Base-by-base conservation (phyloP, 2,329 filamentous ascomycete species). In the Alternaria metachromatica region DNA sequence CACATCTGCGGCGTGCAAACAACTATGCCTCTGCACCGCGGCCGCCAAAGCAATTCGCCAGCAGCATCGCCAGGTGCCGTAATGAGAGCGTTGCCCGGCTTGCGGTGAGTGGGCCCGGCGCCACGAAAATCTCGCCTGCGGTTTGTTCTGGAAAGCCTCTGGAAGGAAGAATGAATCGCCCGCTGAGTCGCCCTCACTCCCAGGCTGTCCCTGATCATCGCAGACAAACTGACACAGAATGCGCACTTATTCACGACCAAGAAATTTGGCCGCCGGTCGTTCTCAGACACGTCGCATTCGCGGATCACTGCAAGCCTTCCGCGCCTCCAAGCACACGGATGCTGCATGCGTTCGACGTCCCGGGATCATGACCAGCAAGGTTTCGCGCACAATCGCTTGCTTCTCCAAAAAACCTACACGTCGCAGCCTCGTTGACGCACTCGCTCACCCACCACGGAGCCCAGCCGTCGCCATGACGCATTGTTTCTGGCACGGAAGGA, bases 221-320 rank as follows among this genome's bases (percentile, higher is more conserved):
- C 58, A 58, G 58, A 55, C 49, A 58, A 37, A 62, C 64, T 66
- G 65, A 69, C 61, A 50, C 68, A 58, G 43, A 55, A 63, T 60
- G 61, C 57, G 33, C 57, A 44, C 48, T 21, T 30, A 6, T 10
- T 60, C 51, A 41, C 46, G 25, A 20, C 33, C 23, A 55, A 41
- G 57, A 70, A 55, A 65, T 63, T 66, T 60, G 64, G 65, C 60
- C 66, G 63, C 63, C 53, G 59, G 58, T 61, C 48, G 23, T 53
- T 49, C 67, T 70, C 67, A 72, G 63, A 74, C 71, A 62, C 62
- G 72, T 72, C 66, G 68, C 71, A 69, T 67, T 66, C 58, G 60
- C 66, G 68, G 68, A 75, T 77, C 69, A 63, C 69, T 75, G 70
- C 74, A 76, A 72, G 71, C 73, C 74, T 71, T 70, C 73, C 71